Conservation (phyloP, 306 rosid species). For the Medicago arabica region DNA sequence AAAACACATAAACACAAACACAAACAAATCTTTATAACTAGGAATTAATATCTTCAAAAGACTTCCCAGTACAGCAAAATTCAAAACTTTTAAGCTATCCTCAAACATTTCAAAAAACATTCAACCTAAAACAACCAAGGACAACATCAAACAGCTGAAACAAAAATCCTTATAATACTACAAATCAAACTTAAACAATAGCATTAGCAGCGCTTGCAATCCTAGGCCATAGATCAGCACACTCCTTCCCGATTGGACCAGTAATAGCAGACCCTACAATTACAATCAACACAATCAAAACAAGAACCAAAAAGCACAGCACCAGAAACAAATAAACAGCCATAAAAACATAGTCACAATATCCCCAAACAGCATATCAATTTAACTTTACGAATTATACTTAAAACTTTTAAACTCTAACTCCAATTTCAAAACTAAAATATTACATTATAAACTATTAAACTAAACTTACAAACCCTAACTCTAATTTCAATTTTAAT, state of each 20-base stretch:
- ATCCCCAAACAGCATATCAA: background rate
- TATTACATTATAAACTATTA: too few relatives aligned
- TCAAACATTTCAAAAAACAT: conserved; percentile 7
- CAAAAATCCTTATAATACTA: conserved; percentile 3
- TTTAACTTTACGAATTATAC: too few relatives aligned
- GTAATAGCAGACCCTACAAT: conserved; percentile 83
- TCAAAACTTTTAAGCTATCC: conserved; percentile 8
- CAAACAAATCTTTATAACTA: conserved; percentile 16
- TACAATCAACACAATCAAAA: background rate
- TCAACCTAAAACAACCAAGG: conserved; percentile 31
- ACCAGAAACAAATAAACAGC: too few relatives aligned
- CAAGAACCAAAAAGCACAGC: background rate
- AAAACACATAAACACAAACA: background rate
- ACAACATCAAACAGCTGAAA: background rate
- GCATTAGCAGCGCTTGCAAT: conserved; percentile 97
- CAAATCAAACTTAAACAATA: conserved; percentile 51
- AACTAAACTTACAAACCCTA: too few relatives aligned
- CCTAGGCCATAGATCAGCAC: conserved; percentile 95
- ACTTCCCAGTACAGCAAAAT: conserved; percentile 1
- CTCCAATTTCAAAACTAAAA: too few relatives aligned
- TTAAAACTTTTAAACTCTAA: too few relatives aligned
- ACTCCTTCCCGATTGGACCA: conserved; percentile 91
- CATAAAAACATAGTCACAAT: too few relatives aligned
- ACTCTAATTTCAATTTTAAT: too few relatives aligned
- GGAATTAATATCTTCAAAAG: conserved; percentile 23